Percentiles rank a stretch among this genome's conserved stretches.
Evolutionary conservation across 2,329 filamentous ascomycete species (phyloP).

Genomic region (Mollisia scopiformis): DNA sequence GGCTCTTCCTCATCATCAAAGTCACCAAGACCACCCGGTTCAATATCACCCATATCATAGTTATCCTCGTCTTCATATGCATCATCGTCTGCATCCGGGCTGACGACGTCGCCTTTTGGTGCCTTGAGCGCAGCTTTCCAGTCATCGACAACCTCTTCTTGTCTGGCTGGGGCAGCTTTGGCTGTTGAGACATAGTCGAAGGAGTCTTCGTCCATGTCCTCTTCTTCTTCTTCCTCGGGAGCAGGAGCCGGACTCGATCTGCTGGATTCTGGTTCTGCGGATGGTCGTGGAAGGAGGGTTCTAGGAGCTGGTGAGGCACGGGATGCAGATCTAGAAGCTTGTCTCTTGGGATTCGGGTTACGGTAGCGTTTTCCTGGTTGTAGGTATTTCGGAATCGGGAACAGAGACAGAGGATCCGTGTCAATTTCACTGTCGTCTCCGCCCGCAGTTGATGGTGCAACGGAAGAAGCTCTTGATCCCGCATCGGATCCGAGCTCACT

Average conservation of each 20-base stretch:
- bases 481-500: constrained; percentile 15
- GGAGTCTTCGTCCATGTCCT: not conserved
- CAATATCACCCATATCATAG: not conserved
- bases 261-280: not conserved
- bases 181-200: not conserved
- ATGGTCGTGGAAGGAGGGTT: not conserved
- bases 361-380: not conserved
- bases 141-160: not conserved
- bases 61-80: not conserved
- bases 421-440: no score
- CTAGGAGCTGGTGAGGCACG: not conserved
- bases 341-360: not conserved
- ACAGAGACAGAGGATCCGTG: no score
- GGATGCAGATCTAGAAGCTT: not conserved
- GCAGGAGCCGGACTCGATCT: not conserved
- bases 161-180: not conserved
- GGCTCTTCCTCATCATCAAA: not conserved
- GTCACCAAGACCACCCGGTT: not conserved
- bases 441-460: constrained; percentile 1
- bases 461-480: constrained; percentile 3
- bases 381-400: no score
- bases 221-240: not conserved
- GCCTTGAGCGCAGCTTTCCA: not conserved
- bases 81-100: not conserved
- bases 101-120: no score